Conservation (phyloP, 2,329 filamentous ascomycete species). For the Gliomastix tumulicola region DNA sequence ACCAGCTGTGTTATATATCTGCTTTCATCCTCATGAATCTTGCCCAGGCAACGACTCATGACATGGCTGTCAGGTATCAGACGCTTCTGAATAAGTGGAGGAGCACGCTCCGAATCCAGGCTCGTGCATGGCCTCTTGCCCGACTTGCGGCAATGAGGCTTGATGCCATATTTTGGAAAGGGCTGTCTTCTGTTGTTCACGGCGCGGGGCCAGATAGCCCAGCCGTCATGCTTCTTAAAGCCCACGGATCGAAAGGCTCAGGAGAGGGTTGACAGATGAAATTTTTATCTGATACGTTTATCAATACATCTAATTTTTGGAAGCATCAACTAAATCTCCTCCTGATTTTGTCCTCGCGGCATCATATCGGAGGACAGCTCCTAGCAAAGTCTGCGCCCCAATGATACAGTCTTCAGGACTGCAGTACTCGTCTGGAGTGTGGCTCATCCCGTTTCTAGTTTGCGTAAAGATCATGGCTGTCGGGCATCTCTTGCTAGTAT, state of each 20-base stretch:
- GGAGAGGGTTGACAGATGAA: too few relatives aligned
- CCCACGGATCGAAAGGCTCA: too few relatives aligned
- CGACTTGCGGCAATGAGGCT: slow-evolving; percentile 12
- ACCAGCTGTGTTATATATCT: slow-evolving; percentile 10
- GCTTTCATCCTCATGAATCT: slow-evolving; percentile 10
- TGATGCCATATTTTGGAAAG: slow-evolving; percentile 14
- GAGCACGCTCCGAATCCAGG: slow-evolving; percentile 9
- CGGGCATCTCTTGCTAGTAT: slow-evolving; percentile 10
- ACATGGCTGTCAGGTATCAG: slow-evolving; percentile 4
- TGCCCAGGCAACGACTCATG: slow-evolving; percentile 7
- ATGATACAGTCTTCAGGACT: slow-evolving; percentile 12
- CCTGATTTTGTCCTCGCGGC: not conserved
- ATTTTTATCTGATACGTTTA: too few relatives aligned
- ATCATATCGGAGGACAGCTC: slow-evolving; percentile 5
- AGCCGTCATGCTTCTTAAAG: slow-evolving; percentile 8
- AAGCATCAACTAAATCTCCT: too few relatives aligned
- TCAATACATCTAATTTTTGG: too few relatives aligned
- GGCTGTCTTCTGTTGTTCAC: slow-evolving; percentile 8
- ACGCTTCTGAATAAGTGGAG: slow-evolving; percentile 10
- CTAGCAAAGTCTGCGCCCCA: slow-evolving; percentile 13
- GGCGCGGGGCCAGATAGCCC: slow-evolving; percentile 12
- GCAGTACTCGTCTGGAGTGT: slow-evolving; percentile 13
- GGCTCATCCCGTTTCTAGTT: slow-evolving; percentile 13
- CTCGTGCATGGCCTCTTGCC: slow-evolving; percentile 11
- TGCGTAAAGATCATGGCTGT: slow-evolving; percentile 17